These are phyloP conservation scores for Dictyostelium citrinum DNA, from an alignment of 78 protist genomes.

Conservation along the genomic window DNA sequence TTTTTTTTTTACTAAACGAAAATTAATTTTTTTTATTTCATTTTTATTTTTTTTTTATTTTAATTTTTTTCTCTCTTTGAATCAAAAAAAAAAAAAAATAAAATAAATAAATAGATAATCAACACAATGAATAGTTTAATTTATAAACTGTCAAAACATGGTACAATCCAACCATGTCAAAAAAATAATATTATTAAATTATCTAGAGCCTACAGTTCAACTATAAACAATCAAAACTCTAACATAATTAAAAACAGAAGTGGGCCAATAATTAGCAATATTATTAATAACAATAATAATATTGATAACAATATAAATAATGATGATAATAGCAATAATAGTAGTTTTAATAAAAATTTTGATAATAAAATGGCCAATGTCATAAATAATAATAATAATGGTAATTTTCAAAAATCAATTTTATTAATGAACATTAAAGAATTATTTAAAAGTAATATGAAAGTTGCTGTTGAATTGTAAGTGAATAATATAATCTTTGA, in stretches of 20 bases:
- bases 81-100: not conserved
- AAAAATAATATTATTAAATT: not conserved
- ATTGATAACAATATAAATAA: not conserved
- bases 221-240: not conserved
- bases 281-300: too few species aligned
- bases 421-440: slow-evolving; percentile 6
- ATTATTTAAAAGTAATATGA: not conserved
- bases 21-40: too few species aligned
- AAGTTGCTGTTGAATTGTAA: not conserved
- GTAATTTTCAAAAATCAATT: not conserved
- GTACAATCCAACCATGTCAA: not conserved
- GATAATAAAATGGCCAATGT: too few species aligned
- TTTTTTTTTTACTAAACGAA: too few species aligned
- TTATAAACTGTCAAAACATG: not conserved
- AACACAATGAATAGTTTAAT: not conserved
- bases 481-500: too few species aligned
- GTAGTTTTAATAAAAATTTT: too few species aligned
- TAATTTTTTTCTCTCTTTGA: not conserved
- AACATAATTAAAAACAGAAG: too few species aligned
- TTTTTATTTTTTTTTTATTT: too few species aligned
- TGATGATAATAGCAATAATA: not conserved
- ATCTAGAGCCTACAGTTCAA: not conserved
- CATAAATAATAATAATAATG: not conserved
- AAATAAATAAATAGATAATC: not conserved
- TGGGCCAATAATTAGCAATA: not conserved